Percentiles rank a stretch among this genome's conserved stretches.
phyloP scores from a whole-genome alignment of 169 alveolate species.

The Cryptosporidium bovis region DNA sequence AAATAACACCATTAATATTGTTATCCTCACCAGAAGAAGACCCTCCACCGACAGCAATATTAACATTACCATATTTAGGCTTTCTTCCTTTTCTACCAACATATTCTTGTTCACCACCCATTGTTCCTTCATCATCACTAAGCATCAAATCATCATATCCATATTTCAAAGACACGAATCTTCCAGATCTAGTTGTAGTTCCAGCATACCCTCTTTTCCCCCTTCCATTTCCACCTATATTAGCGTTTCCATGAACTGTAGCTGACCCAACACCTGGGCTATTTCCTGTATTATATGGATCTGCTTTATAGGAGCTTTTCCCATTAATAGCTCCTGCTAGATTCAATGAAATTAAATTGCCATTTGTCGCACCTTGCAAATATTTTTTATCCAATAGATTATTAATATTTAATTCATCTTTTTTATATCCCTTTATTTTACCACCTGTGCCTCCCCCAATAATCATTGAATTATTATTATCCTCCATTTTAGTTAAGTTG shows the following conservation, averaged over 20 bases:
- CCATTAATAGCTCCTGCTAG: neutral
- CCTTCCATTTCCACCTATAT: neutral
- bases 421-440: constrained; percentile 24
- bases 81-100: constrained; percentile 68
- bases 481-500: constrained; percentile 24
- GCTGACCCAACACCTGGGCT: neutral
- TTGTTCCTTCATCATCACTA: constrained; percentile 55
- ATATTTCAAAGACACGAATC: constrained; percentile 64
- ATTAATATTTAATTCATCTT: constrained; percentile 21
- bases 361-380: neutral
- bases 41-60: constrained; percentile 1
- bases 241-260: neutral
- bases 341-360: constrained; percentile 5
- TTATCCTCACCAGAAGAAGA: constrained; percentile 70
- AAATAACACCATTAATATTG: neutral
- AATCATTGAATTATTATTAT: neutral
- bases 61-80: neutral
- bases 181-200: constrained; percentile 66
- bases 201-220: constrained; percentile 45
- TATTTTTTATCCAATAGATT: constrained; percentile 10
- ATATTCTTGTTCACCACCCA: constrained; percentile 56
- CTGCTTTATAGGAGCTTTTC: constrained; percentile 6
- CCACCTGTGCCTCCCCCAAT: neutral
- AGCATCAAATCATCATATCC: constrained; percentile 68
- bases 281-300: constrained; percentile 32